Percentiles rank a stretch among this genome's conserved stretches.
phyloP scores from a whole-genome alignment of 768 basidiomycete species.

The Amanita exitialis region DNA sequence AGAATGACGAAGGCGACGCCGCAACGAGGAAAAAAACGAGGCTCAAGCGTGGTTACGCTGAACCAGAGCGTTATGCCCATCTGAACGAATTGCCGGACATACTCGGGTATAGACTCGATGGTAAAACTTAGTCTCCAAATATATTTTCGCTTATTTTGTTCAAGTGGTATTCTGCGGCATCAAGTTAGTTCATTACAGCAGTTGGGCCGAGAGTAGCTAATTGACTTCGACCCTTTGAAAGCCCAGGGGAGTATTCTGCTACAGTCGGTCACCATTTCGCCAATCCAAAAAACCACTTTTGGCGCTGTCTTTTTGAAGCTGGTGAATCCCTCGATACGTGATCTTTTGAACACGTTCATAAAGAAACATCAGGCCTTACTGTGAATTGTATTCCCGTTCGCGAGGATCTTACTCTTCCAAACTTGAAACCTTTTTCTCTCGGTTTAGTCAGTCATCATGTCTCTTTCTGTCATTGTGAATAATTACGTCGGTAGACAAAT shows the following conservation, averaged over 20 bases:
- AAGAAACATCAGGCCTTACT: slow-evolving; percentile 40
- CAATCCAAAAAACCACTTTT: slow-evolving; percentile 77
- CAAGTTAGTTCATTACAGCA: slow-evolving; percentile 39
- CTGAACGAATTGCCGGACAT: slow-evolving; percentile 42
- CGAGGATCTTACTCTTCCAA: slow-evolving; percentile 52
- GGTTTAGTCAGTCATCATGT: slow-evolving; percentile 47
- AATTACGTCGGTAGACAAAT: slow-evolving; percentile 45
- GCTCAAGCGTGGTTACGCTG: slow-evolving; percentile 33
- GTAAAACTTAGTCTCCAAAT: slow-evolving; percentile 24
- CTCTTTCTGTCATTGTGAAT: background rate
- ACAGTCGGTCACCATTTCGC: slow-evolving; percentile 71
- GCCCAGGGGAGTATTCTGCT: slow-evolving; percentile 62
- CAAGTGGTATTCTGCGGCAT: slow-evolving; percentile 80
- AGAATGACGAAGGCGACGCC: background rate
- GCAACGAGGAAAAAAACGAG: slow-evolving; percentile 14
- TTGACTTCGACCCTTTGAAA: slow-evolving; percentile 15
- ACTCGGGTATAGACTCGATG: slow-evolving; percentile 41
- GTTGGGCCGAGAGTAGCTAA: background rate
- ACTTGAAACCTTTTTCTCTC: slow-evolving; percentile 35
- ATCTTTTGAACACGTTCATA: background rate
- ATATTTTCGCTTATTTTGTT: background rate
- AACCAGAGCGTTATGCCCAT: slow-evolving; percentile 43
- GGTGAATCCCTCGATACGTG: slow-evolving; percentile 25
- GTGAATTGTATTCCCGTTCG: slow-evolving; percentile 35
- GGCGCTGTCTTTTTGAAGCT: slow-evolving; percentile 59